A percentile compares a stretch with the other conserved stretches of the same genome.
Evolutionary conservation across 2,329 filamentous ascomycete genomes (phyloP).

Genomic region (Periconia macrospinosa): DNA sequence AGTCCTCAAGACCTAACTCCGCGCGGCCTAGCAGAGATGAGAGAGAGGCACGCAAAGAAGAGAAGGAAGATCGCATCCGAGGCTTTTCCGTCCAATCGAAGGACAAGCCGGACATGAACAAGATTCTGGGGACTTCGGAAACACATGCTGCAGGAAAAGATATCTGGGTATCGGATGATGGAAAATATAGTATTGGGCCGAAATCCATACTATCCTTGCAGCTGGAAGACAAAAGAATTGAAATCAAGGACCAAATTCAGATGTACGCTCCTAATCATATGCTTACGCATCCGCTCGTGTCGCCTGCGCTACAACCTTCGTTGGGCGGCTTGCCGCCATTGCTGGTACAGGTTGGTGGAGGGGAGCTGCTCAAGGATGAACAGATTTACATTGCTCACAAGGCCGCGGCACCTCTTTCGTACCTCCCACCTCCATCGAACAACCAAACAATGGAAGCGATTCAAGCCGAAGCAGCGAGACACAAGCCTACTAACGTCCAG

Average conservation of each 20-base stretch:
- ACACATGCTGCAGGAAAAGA: constrained; percentile 8
- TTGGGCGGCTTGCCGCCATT: constrained; percentile 88
- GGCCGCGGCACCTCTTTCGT: constrained; percentile 78
- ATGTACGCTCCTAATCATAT: constrained; percentile 84
- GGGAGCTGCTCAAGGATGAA: constrained; percentile 87
- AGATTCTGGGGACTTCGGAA: constrained; percentile 9
- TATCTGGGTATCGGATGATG: constrained; percentile 29
- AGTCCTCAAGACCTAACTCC: constrained; percentile 7
- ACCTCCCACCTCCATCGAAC: constrained; percentile 60
- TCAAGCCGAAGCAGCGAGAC: constrained; percentile 68
- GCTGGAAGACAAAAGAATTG: constrained; percentile 66
- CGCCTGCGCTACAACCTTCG: constrained; percentile 82
- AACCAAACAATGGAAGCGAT: constrained; percentile 56
- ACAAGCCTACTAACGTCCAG: constrained; percentile 85
- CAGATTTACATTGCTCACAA: constrained; percentile 96
- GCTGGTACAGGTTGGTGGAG: constrained; percentile 83
- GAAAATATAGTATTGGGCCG: constrained; percentile 42
- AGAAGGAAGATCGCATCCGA: constrained; percentile 35
- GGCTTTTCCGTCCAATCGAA: constrained; percentile 34
- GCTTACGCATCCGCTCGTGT: constrained; percentile 84
- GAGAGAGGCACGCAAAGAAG: constrained; percentile 38
- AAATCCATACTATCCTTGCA: constrained; percentile 60
- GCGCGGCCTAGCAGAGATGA: constrained; percentile 21
- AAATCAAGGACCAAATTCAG: constrained; percentile 90
- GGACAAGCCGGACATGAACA: constrained; percentile 19